phyloP scores from a whole-genome alignment of 1,284 basidiomycete genomes.

The Pseudozyma tsukubaensis region DNA sequence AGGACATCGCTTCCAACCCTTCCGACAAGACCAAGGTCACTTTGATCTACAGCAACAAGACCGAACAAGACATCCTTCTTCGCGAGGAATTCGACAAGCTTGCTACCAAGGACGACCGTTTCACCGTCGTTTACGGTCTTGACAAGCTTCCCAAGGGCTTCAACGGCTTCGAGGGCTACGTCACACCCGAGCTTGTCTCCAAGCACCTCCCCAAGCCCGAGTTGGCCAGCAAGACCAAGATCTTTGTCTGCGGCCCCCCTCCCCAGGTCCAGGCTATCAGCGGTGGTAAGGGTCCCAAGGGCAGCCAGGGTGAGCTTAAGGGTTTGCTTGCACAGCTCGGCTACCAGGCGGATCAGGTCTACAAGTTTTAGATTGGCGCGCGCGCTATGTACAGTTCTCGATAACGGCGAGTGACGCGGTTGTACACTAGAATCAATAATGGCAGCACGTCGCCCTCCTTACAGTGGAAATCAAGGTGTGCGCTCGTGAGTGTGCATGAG shows the following conservation, averaged over 20 bases:
- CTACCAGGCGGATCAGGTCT: conserved; percentile 65
- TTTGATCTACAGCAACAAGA: conserved; percentile 88
- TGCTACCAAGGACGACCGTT: conserved; percentile 68
- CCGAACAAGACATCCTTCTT: conserved; percentile 90
- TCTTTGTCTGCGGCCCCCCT: conserved; percentile 82
- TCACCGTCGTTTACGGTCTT: conserved; percentile 87
- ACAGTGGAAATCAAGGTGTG: no score
- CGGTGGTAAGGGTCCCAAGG: conserved; percentile 65
- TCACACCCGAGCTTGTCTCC: conserved; percentile 79
- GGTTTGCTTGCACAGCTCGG: conserved; percentile 63
- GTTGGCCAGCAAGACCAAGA: conserved; percentile 82
- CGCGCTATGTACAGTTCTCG: no score
- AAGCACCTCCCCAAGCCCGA: conserved; percentile 77
- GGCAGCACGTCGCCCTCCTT: no score
- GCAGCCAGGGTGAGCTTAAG: conserved; percentile 65
- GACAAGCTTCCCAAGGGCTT: conserved; percentile 81
- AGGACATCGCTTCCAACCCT: conserved; percentile 69
- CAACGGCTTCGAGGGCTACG: conserved; percentile 71
- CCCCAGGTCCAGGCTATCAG: conserved; percentile 64
- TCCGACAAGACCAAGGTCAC: conserved; percentile 97
- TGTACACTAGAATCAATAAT: no score
- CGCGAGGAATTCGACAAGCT: conserved; percentile 79
- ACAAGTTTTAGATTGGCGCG: conserved; percentile 62
- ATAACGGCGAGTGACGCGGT: no score
- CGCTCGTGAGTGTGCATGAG: no score